Evolutionary conservation across 371 early-diverging fungal genomes (phyloP).

Genomic region (Mucor irregularis): DNA sequence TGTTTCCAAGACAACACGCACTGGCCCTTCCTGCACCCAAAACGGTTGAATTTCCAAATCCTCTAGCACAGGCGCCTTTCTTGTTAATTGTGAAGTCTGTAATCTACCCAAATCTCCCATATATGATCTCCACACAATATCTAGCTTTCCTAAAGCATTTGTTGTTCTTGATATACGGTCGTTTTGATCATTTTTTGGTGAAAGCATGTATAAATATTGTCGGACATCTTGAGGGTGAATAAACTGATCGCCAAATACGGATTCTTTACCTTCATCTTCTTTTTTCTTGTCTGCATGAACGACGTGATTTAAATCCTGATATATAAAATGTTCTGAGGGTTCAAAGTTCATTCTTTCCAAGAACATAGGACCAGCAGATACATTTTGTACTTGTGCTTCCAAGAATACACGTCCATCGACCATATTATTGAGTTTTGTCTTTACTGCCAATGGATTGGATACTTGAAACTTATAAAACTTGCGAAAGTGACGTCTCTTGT

Average conservation of each 20-base stretch:
- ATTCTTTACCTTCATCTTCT: not conserved
- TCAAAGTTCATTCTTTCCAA: slow-evolving; percentile 90
- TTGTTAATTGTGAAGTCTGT: slow-evolving; percentile 91
- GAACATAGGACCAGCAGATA: slow-evolving; percentile 77
- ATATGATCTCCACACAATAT: slow-evolving; percentile 89
- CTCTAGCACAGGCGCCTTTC: slow-evolving; percentile 78
- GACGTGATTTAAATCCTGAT: slow-evolving; percentile 64
- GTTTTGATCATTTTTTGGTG: slow-evolving; percentile 58
- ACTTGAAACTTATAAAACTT: slow-evolving; percentile 96
- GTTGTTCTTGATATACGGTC: slow-evolving; percentile 70
- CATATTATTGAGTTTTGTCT: slow-evolving; percentile 89
- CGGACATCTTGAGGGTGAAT: slow-evolving; percentile 81
- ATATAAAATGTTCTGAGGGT: slow-evolving; percentile 70
- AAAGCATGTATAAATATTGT: slow-evolving; percentile 88
- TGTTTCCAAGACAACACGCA: slow-evolving; percentile 54
- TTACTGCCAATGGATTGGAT: slow-evolving; percentile 92
- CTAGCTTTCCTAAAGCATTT: slow-evolving; percentile 88
- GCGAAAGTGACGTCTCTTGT: slow-evolving; percentile 73
- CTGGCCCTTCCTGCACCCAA: slow-evolving; percentile 32
- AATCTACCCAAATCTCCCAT: slow-evolving; percentile 88
- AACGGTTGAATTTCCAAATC: slow-evolving; percentile 74
- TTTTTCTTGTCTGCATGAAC: slow-evolving; percentile 15
- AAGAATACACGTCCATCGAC: slow-evolving; percentile 78
- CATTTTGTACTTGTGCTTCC: slow-evolving; percentile 94
- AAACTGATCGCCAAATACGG: slow-evolving; percentile 63